These are phyloP conservation scores for Prunus mongolica DNA, from an alignment of 306 rosid genomes.

Conservation along the genomic window DNA sequence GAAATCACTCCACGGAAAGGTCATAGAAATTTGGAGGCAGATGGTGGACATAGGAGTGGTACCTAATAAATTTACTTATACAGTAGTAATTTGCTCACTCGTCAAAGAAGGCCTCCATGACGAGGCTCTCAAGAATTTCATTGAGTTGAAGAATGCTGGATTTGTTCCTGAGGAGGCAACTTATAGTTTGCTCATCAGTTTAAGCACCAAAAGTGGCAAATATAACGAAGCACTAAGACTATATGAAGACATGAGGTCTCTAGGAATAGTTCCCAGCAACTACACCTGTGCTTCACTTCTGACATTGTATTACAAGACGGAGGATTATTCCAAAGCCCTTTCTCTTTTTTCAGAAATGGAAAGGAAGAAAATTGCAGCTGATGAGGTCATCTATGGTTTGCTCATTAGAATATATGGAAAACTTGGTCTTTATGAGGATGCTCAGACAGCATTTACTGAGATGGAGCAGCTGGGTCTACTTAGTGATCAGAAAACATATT, in stretches of 20 bases:
- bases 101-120: conserved; percentile 51
- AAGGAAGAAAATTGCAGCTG: conserved; percentile 47
- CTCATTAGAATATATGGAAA: conserved; percentile 90
- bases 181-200: conserved; percentile 67
- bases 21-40: conserved; percentile 65
- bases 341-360: conserved; percentile 84
- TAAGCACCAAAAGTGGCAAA: conserved; percentile 55
- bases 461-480: conserved; percentile 61
- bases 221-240: conserved; percentile 53
- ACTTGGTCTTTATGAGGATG: conserved; percentile 81
- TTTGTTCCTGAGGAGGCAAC: conserved; percentile 78
- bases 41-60: conserved; percentile 51
- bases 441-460: conserved; percentile 69
- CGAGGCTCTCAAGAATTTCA: conserved; percentile 61
- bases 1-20: conserved; percentile 69
- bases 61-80: conserved; percentile 63
- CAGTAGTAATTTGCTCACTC: conserved; percentile 67
- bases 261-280: conserved; percentile 63
- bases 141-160: conserved; percentile 54
- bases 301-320: conserved; percentile 72
- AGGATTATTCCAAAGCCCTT: conserved; percentile 84
- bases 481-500: conserved; percentile 75
- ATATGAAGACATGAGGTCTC: conserved; percentile 69
- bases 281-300: conserved; percentile 90
- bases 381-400: conserved; percentile 93